Conservation (phyloP, 208 protist species). For the Leishmania lainsoni region DNA sequence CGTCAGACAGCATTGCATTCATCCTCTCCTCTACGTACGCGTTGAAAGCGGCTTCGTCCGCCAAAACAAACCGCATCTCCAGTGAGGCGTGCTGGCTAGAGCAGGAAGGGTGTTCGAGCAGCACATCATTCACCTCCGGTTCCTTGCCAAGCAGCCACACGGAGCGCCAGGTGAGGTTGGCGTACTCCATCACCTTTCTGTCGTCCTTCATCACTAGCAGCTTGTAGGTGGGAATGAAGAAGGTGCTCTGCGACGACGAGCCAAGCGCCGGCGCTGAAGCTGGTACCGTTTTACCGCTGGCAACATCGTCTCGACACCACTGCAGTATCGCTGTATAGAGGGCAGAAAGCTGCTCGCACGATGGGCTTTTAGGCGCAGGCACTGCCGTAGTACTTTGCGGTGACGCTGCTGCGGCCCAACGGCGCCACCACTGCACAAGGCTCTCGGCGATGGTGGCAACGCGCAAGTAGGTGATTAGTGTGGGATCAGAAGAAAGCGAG, state of each 20-base stretch:
- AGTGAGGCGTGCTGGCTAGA: conserved; percentile 82
- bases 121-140: conserved; percentile 56
- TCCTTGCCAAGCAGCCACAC: conserved; percentile 78
- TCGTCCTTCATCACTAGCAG: conserved; percentile 64
- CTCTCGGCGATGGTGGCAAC: conserved; percentile 50
- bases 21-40: neutral
- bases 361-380: neutral
- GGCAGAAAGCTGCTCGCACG: conserved; percentile 13
- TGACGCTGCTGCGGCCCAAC: neutral
- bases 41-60: conserved; percentile 17
- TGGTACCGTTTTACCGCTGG: neutral
- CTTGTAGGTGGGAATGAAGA: conserved; percentile 61
- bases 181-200: conserved; percentile 33
- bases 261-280: neutral
- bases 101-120: conserved; percentile 78
- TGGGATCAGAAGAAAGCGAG: conserved; percentile 32
- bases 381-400: neutral
- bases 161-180: conserved; percentile 41
- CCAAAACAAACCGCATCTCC: conserved; percentile 63
- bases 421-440: conserved; percentile 14
- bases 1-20: neutral
- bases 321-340: conserved; percentile 39
- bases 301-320: conserved; percentile 24
- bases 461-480: conserved; percentile 46
- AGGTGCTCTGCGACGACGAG: conserved; percentile 13